Base-by-base conservation (phyloP, 805 yeast species). In the Kuraishia borneana region DNA sequence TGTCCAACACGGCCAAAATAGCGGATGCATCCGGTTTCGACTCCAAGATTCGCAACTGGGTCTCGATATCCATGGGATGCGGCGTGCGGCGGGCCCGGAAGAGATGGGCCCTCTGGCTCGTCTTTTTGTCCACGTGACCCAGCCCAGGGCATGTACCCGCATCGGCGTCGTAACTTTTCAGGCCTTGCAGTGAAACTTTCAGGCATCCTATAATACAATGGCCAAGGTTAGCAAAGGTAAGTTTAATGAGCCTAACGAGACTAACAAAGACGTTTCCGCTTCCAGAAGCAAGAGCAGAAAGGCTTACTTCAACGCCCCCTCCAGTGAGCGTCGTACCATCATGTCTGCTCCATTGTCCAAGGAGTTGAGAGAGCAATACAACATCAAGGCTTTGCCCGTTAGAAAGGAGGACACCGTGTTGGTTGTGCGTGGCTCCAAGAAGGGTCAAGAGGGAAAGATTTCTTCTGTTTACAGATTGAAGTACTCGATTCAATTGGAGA, bases 211-310 rank as follows among this genome's bases (percentile, higher is more conserved):
- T n/a, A n/a, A n/a, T 30, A 32, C 8, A 26, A 71, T 71, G 76
- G 77, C 73, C 68, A 71, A 71, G 64, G 63, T 70, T 64, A 69
- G 76, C 63, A 70, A 68, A 61, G 77, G 77, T 70, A 70, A 49
- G 49, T 61, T 32, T 34, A 28, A 28, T 21, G 27, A 20, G 14
- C 26, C 17, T 6, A 31, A 20, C 23, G 20, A 32, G 21, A 26
- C 17, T 34, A 21, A 34, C 46, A 17, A 6, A 9, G 28, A n/a
- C 27, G 97, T 92, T 69, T 87, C 98, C 60, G 80, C 94, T 67
- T 88, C 96, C 65, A 92, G 98, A 78, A 83, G 94, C 70, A 92
- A 92, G 82, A 76, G 96, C 68, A 88, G 98, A 83, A 92, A 92
- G 84, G 97, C 97, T 69, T 83, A 92, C 82, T 92, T 92, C 89